Evolutionary conservation across 2,329 filamentous ascomycete genomes (phyloP).

Genomic region (Sarocladium kiliense): DNA sequence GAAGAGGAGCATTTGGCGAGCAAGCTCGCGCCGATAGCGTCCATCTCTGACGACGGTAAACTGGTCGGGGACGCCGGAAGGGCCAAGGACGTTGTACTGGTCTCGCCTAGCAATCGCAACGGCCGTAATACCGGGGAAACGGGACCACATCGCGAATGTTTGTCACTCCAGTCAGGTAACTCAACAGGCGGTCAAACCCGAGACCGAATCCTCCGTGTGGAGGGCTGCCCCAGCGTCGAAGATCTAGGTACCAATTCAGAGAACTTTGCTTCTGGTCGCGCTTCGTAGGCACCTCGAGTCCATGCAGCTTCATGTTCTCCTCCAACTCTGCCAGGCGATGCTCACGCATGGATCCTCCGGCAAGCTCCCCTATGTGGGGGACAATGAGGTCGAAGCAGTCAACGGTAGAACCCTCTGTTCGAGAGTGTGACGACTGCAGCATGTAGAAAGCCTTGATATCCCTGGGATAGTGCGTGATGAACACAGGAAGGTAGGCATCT

Average conservation of each 20-base stretch:
- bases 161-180: slow-evolving; percentile 74
- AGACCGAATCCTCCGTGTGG: slow-evolving; percentile 89
- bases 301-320: slow-evolving; percentile 64
- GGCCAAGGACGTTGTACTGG: background rate
- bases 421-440: slow-evolving; percentile 30
- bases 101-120: slow-evolving; percentile 19
- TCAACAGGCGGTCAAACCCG: slow-evolving; percentile 81
- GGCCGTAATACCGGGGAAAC: slow-evolving; percentile 71
- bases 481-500: slow-evolving; percentile 61
- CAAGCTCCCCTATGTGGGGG: slow-evolving; percentile 79
- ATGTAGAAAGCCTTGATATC: slow-evolving; percentile 84
- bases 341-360: slow-evolving; percentile 85
- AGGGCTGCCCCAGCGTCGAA: slow-evolving; percentile 84
- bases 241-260: slow-evolving; percentile 81
- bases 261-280: slow-evolving; percentile 22
- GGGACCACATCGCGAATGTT: slow-evolving; percentile 82
- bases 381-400: slow-evolving; percentile 90
- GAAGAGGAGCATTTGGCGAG: background rate
- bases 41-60: background rate
- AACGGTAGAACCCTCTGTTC: slow-evolving; percentile 50
- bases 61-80: background rate
- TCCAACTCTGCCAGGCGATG: slow-evolving; percentile 65
- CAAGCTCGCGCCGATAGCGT: background rate
- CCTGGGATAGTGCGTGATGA: slow-evolving; percentile 90
- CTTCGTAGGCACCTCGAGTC: slow-evolving; percentile 40